phyloP scores from a whole-genome alignment of 257 asterid genomes.

The Solanum bulbocastanum region DNA sequence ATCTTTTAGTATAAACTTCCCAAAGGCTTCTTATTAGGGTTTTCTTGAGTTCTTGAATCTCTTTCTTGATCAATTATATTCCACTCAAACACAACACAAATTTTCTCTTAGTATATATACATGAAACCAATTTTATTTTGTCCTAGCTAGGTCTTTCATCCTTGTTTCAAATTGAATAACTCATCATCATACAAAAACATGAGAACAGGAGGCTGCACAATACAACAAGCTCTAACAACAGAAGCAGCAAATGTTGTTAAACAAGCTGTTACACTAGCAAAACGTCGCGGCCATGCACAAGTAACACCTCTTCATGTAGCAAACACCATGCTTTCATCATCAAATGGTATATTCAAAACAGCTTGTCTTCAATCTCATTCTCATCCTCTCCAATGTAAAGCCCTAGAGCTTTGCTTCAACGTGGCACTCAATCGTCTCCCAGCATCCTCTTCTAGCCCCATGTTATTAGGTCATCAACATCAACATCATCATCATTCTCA shows the following conservation, averaged over 20 bases:
- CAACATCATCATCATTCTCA: constrained; percentile 10
- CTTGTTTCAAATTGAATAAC: background rate
- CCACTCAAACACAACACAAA: background rate
- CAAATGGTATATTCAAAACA: constrained; percentile 41
- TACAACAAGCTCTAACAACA: constrained; percentile 46
- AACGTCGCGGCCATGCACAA: constrained; percentile 86
- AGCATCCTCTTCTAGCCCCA: constrained; percentile 33
- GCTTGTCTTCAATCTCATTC: constrained; percentile 76
- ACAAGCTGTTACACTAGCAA: constrained; percentile 60
- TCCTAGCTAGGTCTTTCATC: too few species aligned
- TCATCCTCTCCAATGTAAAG: constrained; percentile 88
- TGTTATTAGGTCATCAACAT: constrained; percentile 2
- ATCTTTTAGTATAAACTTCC: background rate
- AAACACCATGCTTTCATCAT: constrained; percentile 55
- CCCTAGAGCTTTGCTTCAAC: constrained; percentile 91
- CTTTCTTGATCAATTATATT: background rate
- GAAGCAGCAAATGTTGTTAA: constrained; percentile 54
- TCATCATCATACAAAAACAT: constrained; percentile 5
- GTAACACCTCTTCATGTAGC: constrained; percentile 93
- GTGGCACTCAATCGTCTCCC: constrained; percentile 90
- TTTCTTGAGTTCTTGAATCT: background rate
- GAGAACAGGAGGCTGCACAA: constrained; percentile 68
- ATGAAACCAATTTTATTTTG: background rate
- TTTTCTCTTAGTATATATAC: background rate
- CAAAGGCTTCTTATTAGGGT: background rate